A percentile compares a stretch with the other conserved stretches of the same genome.
These are phyloP conservation scores for Cryptococcus depauperatus DNA, from an alignment of 1,284 basidiomycete species.

Conservation along the genomic window DNA sequence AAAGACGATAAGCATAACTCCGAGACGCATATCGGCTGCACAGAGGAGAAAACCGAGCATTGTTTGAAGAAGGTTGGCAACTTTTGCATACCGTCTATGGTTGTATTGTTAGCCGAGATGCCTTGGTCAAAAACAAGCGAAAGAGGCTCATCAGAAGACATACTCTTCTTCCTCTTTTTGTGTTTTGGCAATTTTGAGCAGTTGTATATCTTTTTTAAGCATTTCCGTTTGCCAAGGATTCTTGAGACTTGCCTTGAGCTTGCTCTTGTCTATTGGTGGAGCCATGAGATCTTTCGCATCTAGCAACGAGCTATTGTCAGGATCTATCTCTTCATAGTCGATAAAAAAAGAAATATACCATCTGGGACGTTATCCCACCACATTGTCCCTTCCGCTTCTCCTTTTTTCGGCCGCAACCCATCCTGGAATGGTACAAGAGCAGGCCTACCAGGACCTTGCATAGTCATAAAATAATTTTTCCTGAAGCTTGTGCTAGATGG, in stretches of 20 bases:
- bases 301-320: constrained; percentile 3
- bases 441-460: constrained; percentile 36
- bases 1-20: constrained; percentile 25
- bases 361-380: constrained; percentile 40
- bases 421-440: constrained; percentile 37
- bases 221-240: constrained; percentile 29
- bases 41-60: constrained; percentile 27
- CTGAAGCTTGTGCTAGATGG: constrained; percentile 23
- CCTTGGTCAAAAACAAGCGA: too few species aligned
- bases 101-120: too few species aligned
- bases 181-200: constrained; percentile 28
- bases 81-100: constrained; percentile 26
- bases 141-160: constrained; percentile 2
- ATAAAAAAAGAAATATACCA: constrained; percentile 15
- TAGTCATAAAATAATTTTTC: constrained; percentile 37
- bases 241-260: constrained; percentile 23
- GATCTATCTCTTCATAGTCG: too few species aligned
- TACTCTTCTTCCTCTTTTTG: constrained; percentile 32
- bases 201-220: constrained; percentile 28
- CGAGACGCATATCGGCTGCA: constrained; percentile 27
- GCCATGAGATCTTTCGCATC: constrained; percentile 33
- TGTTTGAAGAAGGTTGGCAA: constrained; percentile 24
- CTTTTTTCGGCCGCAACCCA: constrained; percentile 28
- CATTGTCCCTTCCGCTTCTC: constrained; percentile 28
- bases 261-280: constrained; percentile 27